Percentiles rank a stretch among this genome's conserved stretches.
Evolutionary conservation across 2,329 filamentous ascomycete species (phyloP).

Genomic region (Ophiostoma australiae): DNA sequence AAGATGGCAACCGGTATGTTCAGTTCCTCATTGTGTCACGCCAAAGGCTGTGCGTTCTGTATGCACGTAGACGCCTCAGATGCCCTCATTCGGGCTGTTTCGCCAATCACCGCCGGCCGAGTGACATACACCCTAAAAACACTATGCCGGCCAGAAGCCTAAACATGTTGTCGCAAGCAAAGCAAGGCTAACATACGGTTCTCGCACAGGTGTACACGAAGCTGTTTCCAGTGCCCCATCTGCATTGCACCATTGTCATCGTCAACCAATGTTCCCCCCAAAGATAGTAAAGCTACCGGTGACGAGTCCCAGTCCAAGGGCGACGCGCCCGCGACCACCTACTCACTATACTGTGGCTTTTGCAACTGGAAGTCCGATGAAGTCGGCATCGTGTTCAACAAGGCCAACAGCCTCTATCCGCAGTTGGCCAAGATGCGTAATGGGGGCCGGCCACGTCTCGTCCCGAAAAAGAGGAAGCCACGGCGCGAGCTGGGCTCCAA

Average conservation of each 20-base stretch:
- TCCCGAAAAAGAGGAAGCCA: slow-evolving; percentile 48
- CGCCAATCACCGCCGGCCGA: not conserved
- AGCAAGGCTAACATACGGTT: slow-evolving; percentile 9
- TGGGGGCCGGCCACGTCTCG: slow-evolving; percentile 50
- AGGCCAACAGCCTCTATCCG: slow-evolving; percentile 75
- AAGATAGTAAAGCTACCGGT: not conserved
- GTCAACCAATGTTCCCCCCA: slow-evolving; percentile 47
- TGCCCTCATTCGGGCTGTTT: not conserved
- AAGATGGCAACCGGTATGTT: slow-evolving; percentile 83
- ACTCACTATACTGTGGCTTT: slow-evolving; percentile 78
- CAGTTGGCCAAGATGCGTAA: slow-evolving; percentile 71
- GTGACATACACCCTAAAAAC: not conserved
- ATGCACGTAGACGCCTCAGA: slow-evolving; percentile 12
- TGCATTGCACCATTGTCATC: slow-evolving; percentile 73
- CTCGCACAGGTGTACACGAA: slow-evolving; percentile 73
- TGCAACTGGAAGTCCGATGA: slow-evolving; percentile 92
- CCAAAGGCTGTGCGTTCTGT: not conserved
- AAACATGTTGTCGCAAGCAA: not conserved
- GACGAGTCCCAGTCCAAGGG: slow-evolving; percentile 50
- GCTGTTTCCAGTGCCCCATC: slow-evolving; percentile 90
- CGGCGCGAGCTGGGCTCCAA: slow-evolving; percentile 44
- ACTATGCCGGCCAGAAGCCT: not conserved
- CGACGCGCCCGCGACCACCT: slow-evolving; percentile 37
- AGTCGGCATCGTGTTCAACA: slow-evolving; percentile 84
- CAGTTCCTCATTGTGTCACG: not conserved